Percentiles rank a stretch among this genome's conserved stretches.
Conservation (phyloP, 2,329 filamentous ascomycete genomes). For the Pezicula radicicola region DNA sequence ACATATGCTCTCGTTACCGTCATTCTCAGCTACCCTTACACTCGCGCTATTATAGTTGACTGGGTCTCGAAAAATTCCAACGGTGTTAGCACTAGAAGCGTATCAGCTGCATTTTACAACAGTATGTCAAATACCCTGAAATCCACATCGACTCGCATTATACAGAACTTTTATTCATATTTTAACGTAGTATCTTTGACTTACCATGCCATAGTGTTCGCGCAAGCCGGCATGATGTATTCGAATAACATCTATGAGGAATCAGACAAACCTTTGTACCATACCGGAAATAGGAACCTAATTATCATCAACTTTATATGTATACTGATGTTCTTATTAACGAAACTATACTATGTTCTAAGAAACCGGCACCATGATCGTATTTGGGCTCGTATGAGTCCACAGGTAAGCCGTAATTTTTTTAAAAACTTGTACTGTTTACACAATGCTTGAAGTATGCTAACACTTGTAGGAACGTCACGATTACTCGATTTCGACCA, state of each 20-base stretch:
- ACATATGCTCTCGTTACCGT: conserved; percentile 32
- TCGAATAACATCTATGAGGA: no score
- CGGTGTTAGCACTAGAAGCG: conserved; percentile 57
- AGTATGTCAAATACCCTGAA: neutral
- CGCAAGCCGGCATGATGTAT: neutral
- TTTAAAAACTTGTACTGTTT: neutral
- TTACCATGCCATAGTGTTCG: neutral
- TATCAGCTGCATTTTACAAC: conserved; percentile 62
- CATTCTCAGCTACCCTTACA: conserved; percentile 23
- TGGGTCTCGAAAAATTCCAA: conserved; percentile 57
- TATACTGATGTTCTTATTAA: conserved; percentile 45
- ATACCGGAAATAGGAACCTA: conserved; percentile 53
- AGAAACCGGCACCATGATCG: conserved; percentile 38
- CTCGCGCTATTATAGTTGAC: conserved; percentile 27
- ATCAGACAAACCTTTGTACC: conserved; percentile 25
- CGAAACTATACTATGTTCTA: conserved; percentile 45
- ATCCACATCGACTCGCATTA: no score
- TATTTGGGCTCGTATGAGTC: conserved; percentile 41
- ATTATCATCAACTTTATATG: conserved; percentile 45
- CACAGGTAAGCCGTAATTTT: conserved; percentile 32
- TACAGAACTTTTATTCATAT: neutral
- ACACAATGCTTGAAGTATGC: neutral
- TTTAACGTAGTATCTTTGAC: neutral
- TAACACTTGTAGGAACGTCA: neutral
- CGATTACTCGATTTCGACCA: conserved; percentile 16